phyloP scores from a whole-genome alignment of 2,329 filamentous ascomycete species.

The Xylaria hypoxylon region DNA sequence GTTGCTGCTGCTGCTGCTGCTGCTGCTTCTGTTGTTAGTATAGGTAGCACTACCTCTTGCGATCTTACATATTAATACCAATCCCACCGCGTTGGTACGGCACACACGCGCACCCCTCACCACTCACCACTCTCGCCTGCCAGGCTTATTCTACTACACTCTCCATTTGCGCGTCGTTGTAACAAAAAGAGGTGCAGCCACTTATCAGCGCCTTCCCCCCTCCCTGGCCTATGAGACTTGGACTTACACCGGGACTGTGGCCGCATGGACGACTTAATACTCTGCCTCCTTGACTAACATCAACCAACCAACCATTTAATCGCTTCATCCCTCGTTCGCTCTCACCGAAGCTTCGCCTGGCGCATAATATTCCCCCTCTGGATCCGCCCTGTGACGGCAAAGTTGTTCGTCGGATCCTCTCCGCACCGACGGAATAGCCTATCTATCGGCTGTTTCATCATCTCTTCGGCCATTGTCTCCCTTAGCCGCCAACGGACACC shows the following conservation, averaged over 20 bases:
- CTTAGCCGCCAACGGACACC: constrained; percentile 3
- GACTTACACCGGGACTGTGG: constrained; percentile 13
- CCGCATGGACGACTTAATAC: constrained; percentile 12
- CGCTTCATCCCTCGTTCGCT: constrained; percentile 25
- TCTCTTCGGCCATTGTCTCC: constrained; percentile 17
- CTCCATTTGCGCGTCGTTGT: constrained; percentile 12
- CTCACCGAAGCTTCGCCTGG: constrained; percentile 34
- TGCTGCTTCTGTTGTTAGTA: not conserved
- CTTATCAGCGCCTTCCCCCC: constrained; percentile 14
- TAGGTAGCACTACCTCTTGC: constrained; percentile 1
- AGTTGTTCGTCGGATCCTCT: not conserved
- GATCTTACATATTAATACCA: too few relatives aligned
- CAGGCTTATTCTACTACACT: constrained; percentile 21
- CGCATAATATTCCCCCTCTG: constrained; percentile 22
- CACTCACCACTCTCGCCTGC: constrained; percentile 29
- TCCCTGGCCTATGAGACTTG: constrained; percentile 22
- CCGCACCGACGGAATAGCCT: constrained; percentile 11
- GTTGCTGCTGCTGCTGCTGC: not conserved
- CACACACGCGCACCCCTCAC: not conserved
- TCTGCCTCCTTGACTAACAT: constrained; percentile 21
- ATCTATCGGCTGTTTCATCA: constrained; percentile 36
- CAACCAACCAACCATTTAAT: constrained; percentile 33
- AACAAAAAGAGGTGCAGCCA: constrained; percentile 6
- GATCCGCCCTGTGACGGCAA: constrained; percentile 11
- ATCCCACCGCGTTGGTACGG: too few relatives aligned